A percentile compares a stretch with the other conserved stretches of the same genome.
Conservation (phyloP, 2,329 filamentous ascomycete genomes). For the Fusarium sp. region DNA sequence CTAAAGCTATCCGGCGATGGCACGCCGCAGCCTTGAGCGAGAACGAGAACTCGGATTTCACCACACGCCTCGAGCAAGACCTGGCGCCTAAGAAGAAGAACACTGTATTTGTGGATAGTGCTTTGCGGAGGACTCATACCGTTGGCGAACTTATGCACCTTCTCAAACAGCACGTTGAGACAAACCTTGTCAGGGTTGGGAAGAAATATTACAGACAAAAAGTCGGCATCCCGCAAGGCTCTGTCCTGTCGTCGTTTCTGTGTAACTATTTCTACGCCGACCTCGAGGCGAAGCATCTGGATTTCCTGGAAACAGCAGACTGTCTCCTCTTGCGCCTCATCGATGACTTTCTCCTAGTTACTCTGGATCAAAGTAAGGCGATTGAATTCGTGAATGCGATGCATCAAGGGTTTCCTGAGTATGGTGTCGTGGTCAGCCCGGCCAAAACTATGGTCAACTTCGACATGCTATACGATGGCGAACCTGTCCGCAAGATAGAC, state of each 20-base stretch:
- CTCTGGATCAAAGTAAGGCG: conserved; percentile 76
- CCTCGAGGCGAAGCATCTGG: conserved; percentile 79
- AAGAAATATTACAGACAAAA: conserved; percentile 92
- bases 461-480: conserved; percentile 70
- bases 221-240: conserved; percentile 92
- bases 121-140: conserved; percentile 70
- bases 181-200: conserved; percentile 90
- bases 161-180: conserved; percentile 82
- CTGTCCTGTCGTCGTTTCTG: conserved; percentile 85
- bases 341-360: conserved; percentile 95
- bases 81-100: conserved; percentile 68
- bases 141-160: conserved; percentile 76
- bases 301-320: conserved; percentile 71
- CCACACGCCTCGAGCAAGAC: conserved; percentile 60
- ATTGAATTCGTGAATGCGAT: conserved; percentile 82
- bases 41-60: conserved; percentile 61
- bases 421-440: conserved; percentile 83
- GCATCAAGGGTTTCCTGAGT: conserved; percentile 83
- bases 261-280: conserved; percentile 98
- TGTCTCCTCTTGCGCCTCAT: conserved; percentile 85
- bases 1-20: conserved; percentile 66
- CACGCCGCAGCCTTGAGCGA: conserved; percentile 65
- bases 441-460: conserved; percentile 91
- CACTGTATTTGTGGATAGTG: conserved; percentile 83
- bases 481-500: conserved; percentile 64